Evolutionary conservation across 768 basidiomycete genomes (phyloP), one percentile per base, ranked within the genome.

Genomic region (Pulveroboletus ravenelii): DNA sequence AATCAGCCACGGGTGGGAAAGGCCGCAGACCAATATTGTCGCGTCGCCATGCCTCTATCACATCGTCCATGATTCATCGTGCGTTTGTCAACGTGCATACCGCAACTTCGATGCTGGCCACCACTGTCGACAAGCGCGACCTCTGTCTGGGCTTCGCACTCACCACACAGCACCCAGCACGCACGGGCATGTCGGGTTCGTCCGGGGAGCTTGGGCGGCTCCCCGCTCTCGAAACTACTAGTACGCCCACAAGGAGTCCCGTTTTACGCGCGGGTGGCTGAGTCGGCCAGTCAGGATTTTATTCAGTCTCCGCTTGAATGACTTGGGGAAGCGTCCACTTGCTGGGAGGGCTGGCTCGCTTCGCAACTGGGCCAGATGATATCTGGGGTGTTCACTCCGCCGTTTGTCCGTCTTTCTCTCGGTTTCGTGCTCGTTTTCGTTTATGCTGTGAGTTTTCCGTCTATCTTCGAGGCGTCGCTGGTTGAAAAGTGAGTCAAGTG

Each of bases 1-100:
- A 52, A 60, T 56, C 47, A 37, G 37, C 48, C 62, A 61, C 39
- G 49, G 54, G 62, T 57, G 61, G 59, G 62, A 62, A 62, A 43
- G 20, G 39, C 34, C 41, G 42, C 31, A 42, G 40, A 37, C 46
- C 46, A 42, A 48, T 13, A 8, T 56, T 23, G 20, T 23, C 61
- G 53, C 51, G 41, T 40, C 47, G 41, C 20, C 53, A 31, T 36
- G 43, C 39, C 37, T 61, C 41, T 44, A 43, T 43, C 51, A 58
- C 61, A 52, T 52, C 14, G 25, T 36, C 61, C 55, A n/a, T n/a
- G n/a, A n/a, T n/a, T n/a, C n/a, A 54, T 17, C 20, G 20, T 23
- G 20, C 20, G 20, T 23, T 23, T 23, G 20, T 4, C 20, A 34
- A 10, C 14, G 25, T 6, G 9, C 15, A 35, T 8, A 29, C 41